Percentiles rank a stretch among this genome's conserved stretches.
Conservation (phyloP, 2,329 filamentous ascomycete genomes). For the Acrocalymma vagum region DNA sequence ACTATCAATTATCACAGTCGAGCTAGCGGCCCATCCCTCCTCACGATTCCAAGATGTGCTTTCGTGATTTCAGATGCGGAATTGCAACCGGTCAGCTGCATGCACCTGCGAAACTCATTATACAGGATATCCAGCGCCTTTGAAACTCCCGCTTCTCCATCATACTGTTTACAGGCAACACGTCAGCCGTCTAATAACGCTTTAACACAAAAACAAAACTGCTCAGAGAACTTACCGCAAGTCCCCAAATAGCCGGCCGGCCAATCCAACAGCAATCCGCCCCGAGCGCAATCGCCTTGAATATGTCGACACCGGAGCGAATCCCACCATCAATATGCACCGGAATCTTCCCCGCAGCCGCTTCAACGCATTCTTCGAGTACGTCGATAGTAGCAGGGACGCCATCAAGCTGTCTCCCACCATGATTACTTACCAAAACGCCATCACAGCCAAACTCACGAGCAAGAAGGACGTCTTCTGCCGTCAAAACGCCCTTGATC, state of each 20-base stretch:
- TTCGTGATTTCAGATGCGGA: slow-evolving; percentile 47
- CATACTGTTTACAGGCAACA: slow-evolving; percentile 7
- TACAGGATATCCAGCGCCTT: slow-evolving; percentile 20
- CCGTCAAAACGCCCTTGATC: slow-evolving; percentile 55
- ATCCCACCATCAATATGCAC: slow-evolving; percentile 16
- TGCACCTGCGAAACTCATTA: slow-evolving; percentile 49
- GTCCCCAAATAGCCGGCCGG: slow-evolving; percentile 14
- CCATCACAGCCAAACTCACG: slow-evolving; percentile 57
- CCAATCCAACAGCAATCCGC: slow-evolving; percentile 22
- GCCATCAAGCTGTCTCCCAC: slow-evolving; percentile 29
- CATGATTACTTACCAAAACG: slow-evolving; percentile 49
- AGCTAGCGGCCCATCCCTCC: slow-evolving; percentile 41
- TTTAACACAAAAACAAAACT: not conserved
- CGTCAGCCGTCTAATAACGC: not conserved
- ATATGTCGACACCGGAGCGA: slow-evolving; percentile 28
- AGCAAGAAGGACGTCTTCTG: slow-evolving; percentile 59
- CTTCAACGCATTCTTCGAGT: slow-evolving; percentile 7
- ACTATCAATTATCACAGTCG: slow-evolving; percentile 28
- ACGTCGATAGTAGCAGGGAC: slow-evolving; percentile 12
- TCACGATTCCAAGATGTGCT: slow-evolving; percentile 38
- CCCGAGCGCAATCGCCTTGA: slow-evolving; percentile 24
- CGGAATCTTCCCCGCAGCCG: slow-evolving; percentile 5
- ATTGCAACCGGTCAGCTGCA: slow-evolving; percentile 50
- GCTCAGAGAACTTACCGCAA: slow-evolving; percentile 6
- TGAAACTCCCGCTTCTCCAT: slow-evolving; percentile 21